Base-by-base conservation (phyloP, 805 yeast genomes). In the Kodamaea sagamina region DNA sequence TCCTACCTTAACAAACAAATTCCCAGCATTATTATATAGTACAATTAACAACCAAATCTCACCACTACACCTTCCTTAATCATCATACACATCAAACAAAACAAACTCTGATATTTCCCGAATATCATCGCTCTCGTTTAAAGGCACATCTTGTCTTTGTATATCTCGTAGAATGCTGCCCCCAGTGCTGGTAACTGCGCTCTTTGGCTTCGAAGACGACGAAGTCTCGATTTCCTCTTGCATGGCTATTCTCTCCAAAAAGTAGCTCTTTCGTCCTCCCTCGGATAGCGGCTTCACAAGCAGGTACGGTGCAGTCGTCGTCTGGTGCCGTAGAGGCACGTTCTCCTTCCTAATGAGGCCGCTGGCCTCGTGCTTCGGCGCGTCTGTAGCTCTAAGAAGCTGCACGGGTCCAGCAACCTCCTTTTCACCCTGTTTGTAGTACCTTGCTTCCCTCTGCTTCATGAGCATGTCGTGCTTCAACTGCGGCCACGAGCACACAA, bases 231-330 rank as follows among this genome's bases (percentile, higher is more conserved):
- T 40, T 10, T 67, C 70, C 53, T 67, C 66, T 50, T 67, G 73
- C 62, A 67, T 55, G 21, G 71, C 71, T 32, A 67, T 67, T 27
- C 63, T 49, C 19, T 59, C 55, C 17, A 67, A 25, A 26, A 32
- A 46, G 32, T 41, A 34, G 28, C 44, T 44, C 21, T 39, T 32
- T 15, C 43, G 32, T 36, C 29, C 37, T n/a, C 28, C 21, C 12
- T 25, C 21, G 3, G 36, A 21, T 24, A 13, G 36, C 8, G 21
- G 21, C 12, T 22, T 31, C 24, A n/a, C 36, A n/a, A 24, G 36
- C 41, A 32, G 31, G 32, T n/a, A 25, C 11, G 32, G 35, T 19
- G 25, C 25, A 5, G 28, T 36, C 32, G 5, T 24, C 28, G 5
- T 32, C 27, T n/a, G 18, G 26, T 38, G 34, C 12, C 35, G 35